Conservation (phyloP, 2,329 filamentous ascomycete species). For the Pseudopyrenochaeta lycopersici region DNA sequence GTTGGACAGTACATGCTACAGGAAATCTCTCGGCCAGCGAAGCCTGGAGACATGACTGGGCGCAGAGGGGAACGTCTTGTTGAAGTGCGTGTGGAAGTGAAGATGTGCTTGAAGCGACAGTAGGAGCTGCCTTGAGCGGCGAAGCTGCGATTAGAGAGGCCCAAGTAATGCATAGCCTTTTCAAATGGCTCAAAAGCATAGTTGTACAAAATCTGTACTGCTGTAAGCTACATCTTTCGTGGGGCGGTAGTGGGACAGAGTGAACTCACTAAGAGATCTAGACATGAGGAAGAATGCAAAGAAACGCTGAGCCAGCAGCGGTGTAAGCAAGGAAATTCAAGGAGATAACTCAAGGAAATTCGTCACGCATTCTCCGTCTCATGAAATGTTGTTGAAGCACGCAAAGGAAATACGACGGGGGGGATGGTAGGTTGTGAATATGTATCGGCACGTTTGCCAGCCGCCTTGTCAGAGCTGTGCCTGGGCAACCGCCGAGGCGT, state of each 20-base stretch:
- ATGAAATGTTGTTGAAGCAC: slow-evolving; percentile 41
- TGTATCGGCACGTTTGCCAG: slow-evolving; percentile 41
- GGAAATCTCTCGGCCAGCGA: slow-evolving; percentile 46
- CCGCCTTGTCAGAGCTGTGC: slow-evolving; percentile 42
- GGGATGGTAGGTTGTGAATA: slow-evolving; percentile 46
- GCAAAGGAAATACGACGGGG: slow-evolving; percentile 26
- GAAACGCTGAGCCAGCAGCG: slow-evolving; percentile 49
- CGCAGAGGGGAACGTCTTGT: slow-evolving; percentile 45
- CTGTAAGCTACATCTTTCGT: slow-evolving; percentile 40
- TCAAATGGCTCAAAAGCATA: slow-evolving; percentile 50
- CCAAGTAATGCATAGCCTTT: slow-evolving; percentile 48
- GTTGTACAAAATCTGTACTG: slow-evolving; percentile 45
- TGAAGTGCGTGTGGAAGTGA: slow-evolving; percentile 40
- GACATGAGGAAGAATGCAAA: slow-evolving; percentile 42
- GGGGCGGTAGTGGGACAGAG: slow-evolving; percentile 14
- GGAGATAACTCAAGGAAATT: slow-evolving; percentile 47
- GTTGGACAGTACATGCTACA: slow-evolving; percentile 43
- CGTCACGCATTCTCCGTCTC: slow-evolving; percentile 47
- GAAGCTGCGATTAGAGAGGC: slow-evolving; percentile 45
- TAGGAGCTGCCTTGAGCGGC: slow-evolving; percentile 36
- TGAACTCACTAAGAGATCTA: slow-evolving; percentile 43
- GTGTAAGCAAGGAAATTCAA: slow-evolving; percentile 45
- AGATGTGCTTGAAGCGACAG: slow-evolving; percentile 27
- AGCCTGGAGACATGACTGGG: slow-evolving; percentile 46
- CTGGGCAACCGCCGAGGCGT: slow-evolving; percentile 49